These are phyloP conservation scores for Capsella rubella DNA, from an alignment of 441 rosid genomes.

Conservation along the genomic window DNA sequence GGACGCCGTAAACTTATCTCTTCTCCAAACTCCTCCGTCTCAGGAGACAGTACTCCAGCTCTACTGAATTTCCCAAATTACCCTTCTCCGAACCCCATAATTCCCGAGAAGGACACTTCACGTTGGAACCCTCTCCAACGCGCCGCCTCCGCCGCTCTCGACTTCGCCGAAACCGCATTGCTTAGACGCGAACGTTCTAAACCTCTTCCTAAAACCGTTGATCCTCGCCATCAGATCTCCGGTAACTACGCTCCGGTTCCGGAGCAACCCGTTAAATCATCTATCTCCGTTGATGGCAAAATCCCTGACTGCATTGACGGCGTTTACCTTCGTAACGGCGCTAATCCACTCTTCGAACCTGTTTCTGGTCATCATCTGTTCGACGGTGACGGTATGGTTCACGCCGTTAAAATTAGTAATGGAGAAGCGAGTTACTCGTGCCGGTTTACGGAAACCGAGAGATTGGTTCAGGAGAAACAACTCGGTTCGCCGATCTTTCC, in stretches of 20 bases:
- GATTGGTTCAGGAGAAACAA: slow-evolving; percentile 65
- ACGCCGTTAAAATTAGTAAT: slow-evolving; percentile 59
- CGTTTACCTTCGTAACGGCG: slow-evolving; percentile 81
- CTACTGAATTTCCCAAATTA: slow-evolving; percentile 37
- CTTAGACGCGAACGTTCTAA: slow-evolving; percentile 58
- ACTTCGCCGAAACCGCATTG: slow-evolving; percentile 66
- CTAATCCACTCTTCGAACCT: slow-evolving; percentile 76
- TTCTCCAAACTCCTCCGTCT: slow-evolving; percentile 33
- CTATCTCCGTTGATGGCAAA: slow-evolving; percentile 58
- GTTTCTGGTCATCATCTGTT: slow-evolving; percentile 80
- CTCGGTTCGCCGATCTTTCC: slow-evolving; percentile 75
- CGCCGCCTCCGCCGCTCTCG: slow-evolving; percentile 62
- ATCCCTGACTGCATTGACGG: slow-evolving; percentile 77
- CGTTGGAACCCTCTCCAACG: slow-evolving; percentile 68
- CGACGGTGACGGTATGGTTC: slow-evolving; percentile 92
- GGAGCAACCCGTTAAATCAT: slow-evolving; percentile 56
- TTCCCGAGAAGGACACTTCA: slow-evolving; percentile 38
- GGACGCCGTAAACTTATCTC: slow-evolving; percentile 40
- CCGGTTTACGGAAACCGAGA: slow-evolving; percentile 77
- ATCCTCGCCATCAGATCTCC: slow-evolving; percentile 73
- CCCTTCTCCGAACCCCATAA: slow-evolving; percentile 37
- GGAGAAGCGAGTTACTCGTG: slow-evolving; percentile 77
- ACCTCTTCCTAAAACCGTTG: slow-evolving; percentile 76
- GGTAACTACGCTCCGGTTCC: slow-evolving; percentile 88
- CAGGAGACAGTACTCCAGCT: slow-evolving; percentile 31